Evolutionary conservation across 2,329 filamentous ascomycete genomes (phyloP).

Genomic region (Mariannaea elegans): DNA sequence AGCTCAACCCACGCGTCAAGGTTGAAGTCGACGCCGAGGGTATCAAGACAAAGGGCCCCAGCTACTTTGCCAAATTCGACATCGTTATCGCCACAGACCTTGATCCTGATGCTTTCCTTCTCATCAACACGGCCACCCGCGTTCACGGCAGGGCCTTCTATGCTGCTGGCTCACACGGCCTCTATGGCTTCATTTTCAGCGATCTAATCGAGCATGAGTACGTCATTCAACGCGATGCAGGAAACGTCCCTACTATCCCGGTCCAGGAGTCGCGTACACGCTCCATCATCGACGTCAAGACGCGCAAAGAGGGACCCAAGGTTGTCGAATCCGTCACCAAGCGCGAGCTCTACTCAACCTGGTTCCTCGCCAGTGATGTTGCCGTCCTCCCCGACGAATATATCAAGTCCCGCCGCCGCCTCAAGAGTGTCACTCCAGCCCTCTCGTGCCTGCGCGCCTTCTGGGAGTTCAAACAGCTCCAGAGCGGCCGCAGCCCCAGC

Average conservation of each 20-base stretch:
- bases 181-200: constrained; percentile 95
- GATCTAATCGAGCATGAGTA: constrained; percentile 93
- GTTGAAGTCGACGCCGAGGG: constrained; percentile 75
- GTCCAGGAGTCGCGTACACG: constrained; percentile 80
- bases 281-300: constrained; percentile 75
- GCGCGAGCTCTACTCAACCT: constrained; percentile 87
- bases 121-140: constrained; percentile 87
- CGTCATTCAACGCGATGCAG: constrained; percentile 83
- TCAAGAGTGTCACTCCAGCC: constrained; percentile 81
- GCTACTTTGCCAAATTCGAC: constrained; percentile 83
- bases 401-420: constrained; percentile 70
- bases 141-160: constrained; percentile 85
- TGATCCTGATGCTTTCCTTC: constrained; percentile 75
- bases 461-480: constrained; percentile 78
- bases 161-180: constrained; percentile 83
- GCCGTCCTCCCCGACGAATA: constrained; percentile 78
- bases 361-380: constrained; percentile 82
- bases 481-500: constrained; percentile 62
- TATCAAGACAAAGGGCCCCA: constrained; percentile 72
- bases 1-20: constrained; percentile 88
- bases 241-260: constrained; percentile 72
- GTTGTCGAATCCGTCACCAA: constrained; percentile 88
- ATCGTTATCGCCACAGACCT: constrained; percentile 91
- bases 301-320: constrained; percentile 74
- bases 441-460: constrained; percentile 88